Conservation (phyloP, 2,329 filamentous ascomycete genomes). For the Botrytis galanthina region DNA sequence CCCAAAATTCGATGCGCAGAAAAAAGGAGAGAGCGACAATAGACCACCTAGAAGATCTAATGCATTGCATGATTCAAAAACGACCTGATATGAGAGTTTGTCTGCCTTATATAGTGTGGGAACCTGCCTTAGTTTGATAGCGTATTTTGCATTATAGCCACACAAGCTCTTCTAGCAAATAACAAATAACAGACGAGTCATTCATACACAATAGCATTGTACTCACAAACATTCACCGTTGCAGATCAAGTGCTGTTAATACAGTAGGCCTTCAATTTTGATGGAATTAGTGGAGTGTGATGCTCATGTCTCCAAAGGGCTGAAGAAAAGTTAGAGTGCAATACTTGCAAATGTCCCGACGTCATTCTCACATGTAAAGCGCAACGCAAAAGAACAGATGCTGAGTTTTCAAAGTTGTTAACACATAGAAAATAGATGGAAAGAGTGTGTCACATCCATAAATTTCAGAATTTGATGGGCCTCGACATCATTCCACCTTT, state of each 20-base stretch:
- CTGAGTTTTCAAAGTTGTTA: fast-evolving
- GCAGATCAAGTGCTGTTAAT: not conserved
- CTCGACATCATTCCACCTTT: not conserved
- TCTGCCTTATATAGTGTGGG: not conserved
- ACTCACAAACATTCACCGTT: not conserved
- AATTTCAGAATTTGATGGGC: too few species aligned
- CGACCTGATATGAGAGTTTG: not conserved
- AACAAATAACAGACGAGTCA: not conserved
- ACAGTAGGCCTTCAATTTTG: fast-evolving
- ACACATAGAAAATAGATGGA: not conserved
- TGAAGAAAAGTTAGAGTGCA: not conserved
- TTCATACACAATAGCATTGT: not conserved
- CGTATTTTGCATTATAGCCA: not conserved
- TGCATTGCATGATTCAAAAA: fast-evolving
- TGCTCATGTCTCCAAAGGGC: not conserved
- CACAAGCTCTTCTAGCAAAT: not conserved
- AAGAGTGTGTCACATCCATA: not conserved
- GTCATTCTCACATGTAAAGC: fast-evolving
- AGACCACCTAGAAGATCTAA: not conserved
- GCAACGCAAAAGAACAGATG: not conserved
- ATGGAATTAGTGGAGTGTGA: not conserved
- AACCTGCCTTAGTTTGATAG: not conserved
- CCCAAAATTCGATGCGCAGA: not conserved
- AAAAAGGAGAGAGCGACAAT: not conserved
- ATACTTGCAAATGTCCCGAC: not conserved